These are phyloP conservation scores for Polytrichum commune DNA, from an alignment of 225 moss, liverwort and hornwort genomes.

Conservation along the genomic window DNA sequence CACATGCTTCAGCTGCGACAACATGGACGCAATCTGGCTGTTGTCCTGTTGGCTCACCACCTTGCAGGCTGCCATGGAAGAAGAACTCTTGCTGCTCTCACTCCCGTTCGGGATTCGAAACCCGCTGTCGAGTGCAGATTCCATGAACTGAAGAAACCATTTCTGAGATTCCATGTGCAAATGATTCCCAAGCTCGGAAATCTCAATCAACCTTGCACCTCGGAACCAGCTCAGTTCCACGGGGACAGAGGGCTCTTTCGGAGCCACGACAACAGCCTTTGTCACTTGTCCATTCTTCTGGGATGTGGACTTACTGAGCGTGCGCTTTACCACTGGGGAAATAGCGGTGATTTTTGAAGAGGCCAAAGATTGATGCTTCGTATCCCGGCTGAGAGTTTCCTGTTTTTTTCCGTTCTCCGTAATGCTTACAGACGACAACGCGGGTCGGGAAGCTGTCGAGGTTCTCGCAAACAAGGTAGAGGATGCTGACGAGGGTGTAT, in stretches of 20 bases:
- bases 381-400: slow-evolving; percentile 17
- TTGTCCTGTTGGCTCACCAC: slow-evolving; percentile 46
- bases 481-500: neutral
- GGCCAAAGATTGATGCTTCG: slow-evolving; percentile 33
- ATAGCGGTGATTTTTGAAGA: slow-evolving; percentile 9
- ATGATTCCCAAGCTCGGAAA: slow-evolving; percentile 37
- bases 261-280: neutral
- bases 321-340: slow-evolving; percentile 27
- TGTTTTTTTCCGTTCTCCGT: slow-evolving; percentile 29
- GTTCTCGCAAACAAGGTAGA: slow-evolving; percentile 29
- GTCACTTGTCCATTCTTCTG: slow-evolving; percentile 12
- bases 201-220: slow-evolving; percentile 32
- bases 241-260: slow-evolving; percentile 3
- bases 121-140: slow-evolving; percentile 44
- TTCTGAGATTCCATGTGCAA: slow-evolving; percentile 45
- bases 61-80: slow-evolving; percentile 18
- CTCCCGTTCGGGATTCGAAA: slow-evolving; percentile 24
- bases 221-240: slow-evolving; percentile 10
- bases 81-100: neutral
- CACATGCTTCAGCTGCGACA: slow-evolving; percentile 62
- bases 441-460: slow-evolving; percentile 24
- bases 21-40: slow-evolving; percentile 59
- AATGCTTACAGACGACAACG: slow-evolving; percentile 24
- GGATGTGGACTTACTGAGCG: slow-evolving; percentile 32
- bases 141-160: slow-evolving; percentile 63